A percentile compares a stretch with the other conserved stretches of the same genome.
Conservation (phyloP, 1,284 basidiomycete genomes). For the Ustilago sp. region DNA sequence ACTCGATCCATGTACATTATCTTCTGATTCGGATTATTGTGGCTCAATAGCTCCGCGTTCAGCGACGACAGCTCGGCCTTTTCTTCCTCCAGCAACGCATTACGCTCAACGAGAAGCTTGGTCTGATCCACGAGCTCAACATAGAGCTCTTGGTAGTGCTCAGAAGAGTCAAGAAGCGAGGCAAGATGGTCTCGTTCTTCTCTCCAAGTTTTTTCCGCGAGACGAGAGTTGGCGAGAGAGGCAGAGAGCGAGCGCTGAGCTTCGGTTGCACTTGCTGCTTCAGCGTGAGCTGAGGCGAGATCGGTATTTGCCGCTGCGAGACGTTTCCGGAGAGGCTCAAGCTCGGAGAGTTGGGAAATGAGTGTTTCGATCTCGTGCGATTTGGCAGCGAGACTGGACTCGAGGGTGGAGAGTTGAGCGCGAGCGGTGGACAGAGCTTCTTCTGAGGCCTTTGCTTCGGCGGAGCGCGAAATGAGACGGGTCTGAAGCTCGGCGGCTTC, state of each 20-base stretch:
- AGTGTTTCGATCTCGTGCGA: conserved; percentile 24
- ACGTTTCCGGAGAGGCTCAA: conserved; percentile 22
- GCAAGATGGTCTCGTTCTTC: conserved; percentile 44
- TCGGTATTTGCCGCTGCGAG: background rate
- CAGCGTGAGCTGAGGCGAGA: conserved; percentile 15
- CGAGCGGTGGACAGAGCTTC: conserved; percentile 25
- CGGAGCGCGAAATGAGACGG: conserved; percentile 15
- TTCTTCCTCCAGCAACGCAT: conserved; percentile 41
- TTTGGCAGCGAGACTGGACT: conserved; percentile 31
- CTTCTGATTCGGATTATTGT: conserved; percentile 51
- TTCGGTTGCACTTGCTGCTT: conserved; percentile 23
- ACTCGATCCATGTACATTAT: conserved; percentile 51
- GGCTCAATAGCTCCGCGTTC: conserved; percentile 44
- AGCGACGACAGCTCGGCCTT: conserved; percentile 32
- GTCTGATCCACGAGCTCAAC: conserved; percentile 37
- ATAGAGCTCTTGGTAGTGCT: conserved; percentile 34
- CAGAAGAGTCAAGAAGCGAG: conserved; percentile 26
- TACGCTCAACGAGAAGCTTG: conserved; percentile 38
- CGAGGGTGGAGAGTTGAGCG: conserved; percentile 21
- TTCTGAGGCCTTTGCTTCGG: conserved; percentile 30
- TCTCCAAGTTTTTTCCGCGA: conserved; percentile 35
- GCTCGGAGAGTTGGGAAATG: conserved; percentile 25
- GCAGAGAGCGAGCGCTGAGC: conserved; percentile 24
- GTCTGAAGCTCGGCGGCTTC: conserved; percentile 28
- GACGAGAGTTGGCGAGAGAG: conserved; percentile 34